Conservation (phyloP, 371 early-diverging fungal species). For the Mortierella sp. region DNA sequence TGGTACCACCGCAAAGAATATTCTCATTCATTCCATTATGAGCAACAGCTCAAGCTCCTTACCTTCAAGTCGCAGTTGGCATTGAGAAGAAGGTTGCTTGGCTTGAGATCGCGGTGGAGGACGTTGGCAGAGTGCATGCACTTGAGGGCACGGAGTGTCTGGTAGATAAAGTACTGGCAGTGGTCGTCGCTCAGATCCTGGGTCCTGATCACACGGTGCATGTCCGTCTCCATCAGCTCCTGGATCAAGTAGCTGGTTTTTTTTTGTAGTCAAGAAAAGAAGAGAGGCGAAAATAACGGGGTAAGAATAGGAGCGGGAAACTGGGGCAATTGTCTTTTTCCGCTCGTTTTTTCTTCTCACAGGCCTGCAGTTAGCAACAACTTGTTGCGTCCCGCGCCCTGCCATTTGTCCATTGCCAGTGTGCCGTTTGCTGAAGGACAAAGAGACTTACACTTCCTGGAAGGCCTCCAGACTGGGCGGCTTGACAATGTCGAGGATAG, state of each 20-base stretch:
- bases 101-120: slow-evolving; percentile 97
- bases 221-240: slow-evolving; percentile 98
- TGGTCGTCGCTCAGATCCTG: slow-evolving; percentile 98
- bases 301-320: not conserved
- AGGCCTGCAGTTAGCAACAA: not conserved
- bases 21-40: not conserved
- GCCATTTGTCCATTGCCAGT: not conserved
- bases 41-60: not conserved
- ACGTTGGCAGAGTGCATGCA: slow-evolving; percentile 99
- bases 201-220: slow-evolving; percentile 98
- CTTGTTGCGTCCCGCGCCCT: not conserved
- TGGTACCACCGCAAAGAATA: not conserved
- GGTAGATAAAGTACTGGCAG: slow-evolving; percentile 98
- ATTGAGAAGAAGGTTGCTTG: slow-evolving; percentile 96
- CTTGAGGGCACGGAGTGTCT: slow-evolving; percentile 95
- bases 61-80: slow-evolving; percentile 98
- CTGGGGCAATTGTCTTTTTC: not conserved
- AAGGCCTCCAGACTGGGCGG: slow-evolving; percentile 82
- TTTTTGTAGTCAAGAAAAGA: not conserved
- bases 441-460: slow-evolving; percentile 84
- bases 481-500: slow-evolving; percentile 90
- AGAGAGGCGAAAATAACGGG: not conserved
- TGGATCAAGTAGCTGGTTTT: slow-evolving; percentile 69
- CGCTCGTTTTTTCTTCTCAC: not conserved
- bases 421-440: slow-evolving; percentile 17